Evolutionary conservation across 495 filamentous ascomycete species (phyloP), one percentile per base, ranked within the genome.

Genomic region (Neurospora sp.): DNA sequence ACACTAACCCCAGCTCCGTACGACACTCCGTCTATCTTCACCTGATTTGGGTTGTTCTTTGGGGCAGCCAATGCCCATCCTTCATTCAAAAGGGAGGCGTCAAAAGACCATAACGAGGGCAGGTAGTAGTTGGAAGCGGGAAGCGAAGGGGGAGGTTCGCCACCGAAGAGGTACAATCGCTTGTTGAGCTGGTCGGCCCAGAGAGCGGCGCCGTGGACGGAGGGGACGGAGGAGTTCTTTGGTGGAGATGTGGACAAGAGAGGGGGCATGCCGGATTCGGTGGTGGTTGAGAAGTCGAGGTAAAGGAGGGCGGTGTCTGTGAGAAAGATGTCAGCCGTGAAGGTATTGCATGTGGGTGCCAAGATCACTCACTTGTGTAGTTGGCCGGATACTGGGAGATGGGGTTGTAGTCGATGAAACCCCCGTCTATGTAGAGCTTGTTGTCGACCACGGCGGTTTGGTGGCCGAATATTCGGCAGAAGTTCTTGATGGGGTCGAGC

Each of bases 141-240:
- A 62, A 62, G 54, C 23, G 54, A 62, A 62, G 54, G 54, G 0
- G 54, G 23, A 62, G 54, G 23, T 72, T 88, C 84, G 37, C 87
- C 87, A 18, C 87, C 87, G 76, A 82, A 88, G 4, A 85, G 79
- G 73, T 86, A 89, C 31, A 89, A 81, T 31, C 82, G 76, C 75
- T 87, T 87, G 76, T 89, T 88, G 38, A 86, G 80, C 35, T 81
- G 75, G 72, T 88, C 87, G 12, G 83, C 78, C 86, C 86, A 89
- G 12, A 88, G 75, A 16, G 83, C 76, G 10, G 85, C 86, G 35
- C 87, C 85, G 66, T 75, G 75, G 20, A 85, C 79, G 70, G 72
- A 74, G 0, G 87, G 87, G 37, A 88, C 81, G 16, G 81, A 79
- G 35, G 73, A 74, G 72, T 86, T 85, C 75, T 88, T 89, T 0